Evolutionary conservation across 768 basidiomycete species (phyloP).

Genomic region (Candolleomyces efflorescens): DNA sequence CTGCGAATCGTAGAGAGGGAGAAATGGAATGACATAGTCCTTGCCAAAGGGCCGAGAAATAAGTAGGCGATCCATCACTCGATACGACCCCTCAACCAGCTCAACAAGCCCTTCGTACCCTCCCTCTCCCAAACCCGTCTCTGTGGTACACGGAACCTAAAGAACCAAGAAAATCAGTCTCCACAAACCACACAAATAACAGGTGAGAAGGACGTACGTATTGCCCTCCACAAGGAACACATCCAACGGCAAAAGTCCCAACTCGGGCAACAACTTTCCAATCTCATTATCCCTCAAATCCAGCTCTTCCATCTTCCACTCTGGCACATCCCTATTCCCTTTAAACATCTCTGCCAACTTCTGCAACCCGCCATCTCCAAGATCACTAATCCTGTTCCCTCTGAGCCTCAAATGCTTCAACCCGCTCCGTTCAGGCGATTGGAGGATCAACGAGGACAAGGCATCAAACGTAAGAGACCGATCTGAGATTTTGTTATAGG

Average conservation of each 20-base stretch:
- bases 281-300: conserved; percentile 84
- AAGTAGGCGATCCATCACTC: conserved; percentile 32
- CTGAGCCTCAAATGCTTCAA: conserved; percentile 62
- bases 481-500: conserved; percentile 67
- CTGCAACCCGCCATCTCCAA: conserved; percentile 51
- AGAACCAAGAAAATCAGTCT: conserved; percentile 1
- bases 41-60: neutral
- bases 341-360: conserved; percentile 61
- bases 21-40: too few relatives aligned
- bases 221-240: conserved; percentile 85
- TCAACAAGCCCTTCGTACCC: conserved; percentile 76
- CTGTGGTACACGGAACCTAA: conserved; percentile 77
- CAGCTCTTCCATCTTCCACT: conserved; percentile 78
- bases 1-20: too few relatives aligned
- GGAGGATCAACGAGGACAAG: conserved; percentile 49
- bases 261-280: conserved; percentile 57
- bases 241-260: conserved; percentile 74
- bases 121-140: conserved; percentile 84
- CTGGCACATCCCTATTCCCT: conserved; percentile 54
- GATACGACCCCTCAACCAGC: conserved; percentile 73
- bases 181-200: neutral
- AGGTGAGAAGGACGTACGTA: conserved; percentile 43
- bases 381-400: conserved; percentile 60
- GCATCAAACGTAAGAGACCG: conserved; percentile 44
- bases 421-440: conserved; percentile 43